Evolutionary conservation across 148 eudicot genomes (phyloP), one percentile per base, ranked within the genome.

Genomic region (Chenopodium album): DNA sequence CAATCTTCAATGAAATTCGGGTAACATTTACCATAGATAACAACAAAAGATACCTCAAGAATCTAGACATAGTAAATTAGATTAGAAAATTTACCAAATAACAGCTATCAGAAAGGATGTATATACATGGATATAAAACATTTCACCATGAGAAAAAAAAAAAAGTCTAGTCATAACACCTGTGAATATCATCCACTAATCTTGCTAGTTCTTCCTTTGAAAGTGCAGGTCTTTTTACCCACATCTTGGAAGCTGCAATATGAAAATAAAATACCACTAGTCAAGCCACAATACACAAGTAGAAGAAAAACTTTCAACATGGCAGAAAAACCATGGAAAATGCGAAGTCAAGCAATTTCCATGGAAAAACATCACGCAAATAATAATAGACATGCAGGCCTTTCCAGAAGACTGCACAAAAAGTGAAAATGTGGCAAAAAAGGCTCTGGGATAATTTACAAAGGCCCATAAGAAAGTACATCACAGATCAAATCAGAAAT

Each of bases 141-240:
- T 31, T 26, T 29, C 26, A 14, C 22, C 54, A 74, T 75, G 20
- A 14, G n/a, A 44, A 19, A 23, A 67, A 46, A 67, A 46, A 23
- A 71, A 19, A 77, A 34, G 70, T 34, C 22, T 28, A 26, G 76
- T 64, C 54, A 72, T 28, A 71, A 46, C 77, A 94, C 99, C 99
- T 94, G 93, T 91, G 90, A 73, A 88, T 92, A 80, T 94, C 98
- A 87, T 97, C 98, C 48, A 94, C 94, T 69, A 94, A 81, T 89
- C 88, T 92, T 71, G 93, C 94, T 20, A 94, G 92, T 56, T 91
- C 94, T 84, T 94, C 94, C 92, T 91, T 94, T 37, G 92, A 86
- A 76, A 92, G 83, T 62, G 89, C 88, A 78, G 89, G 88, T 82
- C 89, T 89, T 86, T 94, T 97, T 28, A 94, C 92, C 94, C 93